Evolutionary conservation across 2,329 filamentous ascomycete species (phyloP).

Genomic region (Claviceps paspali): DNA sequence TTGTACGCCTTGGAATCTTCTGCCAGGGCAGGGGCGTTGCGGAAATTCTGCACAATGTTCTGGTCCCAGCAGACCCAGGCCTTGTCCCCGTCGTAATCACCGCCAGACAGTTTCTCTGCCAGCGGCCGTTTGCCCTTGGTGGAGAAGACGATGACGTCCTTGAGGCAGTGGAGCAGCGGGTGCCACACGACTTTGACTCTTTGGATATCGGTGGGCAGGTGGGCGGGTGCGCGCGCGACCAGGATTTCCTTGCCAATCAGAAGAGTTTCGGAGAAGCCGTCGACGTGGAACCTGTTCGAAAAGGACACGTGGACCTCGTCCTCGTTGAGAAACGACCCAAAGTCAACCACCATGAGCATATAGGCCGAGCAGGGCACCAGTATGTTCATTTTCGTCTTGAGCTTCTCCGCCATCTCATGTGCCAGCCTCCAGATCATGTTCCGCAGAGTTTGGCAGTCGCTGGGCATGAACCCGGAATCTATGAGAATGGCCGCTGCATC

Average conservation of each 20-base stretch:
- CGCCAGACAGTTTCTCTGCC: slow-evolving; percentile 58
- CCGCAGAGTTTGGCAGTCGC: slow-evolving; percentile 30
- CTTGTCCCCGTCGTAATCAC: slow-evolving; percentile 70
- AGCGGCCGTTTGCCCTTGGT: slow-evolving; percentile 44
- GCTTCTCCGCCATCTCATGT: slow-evolving; percentile 33
- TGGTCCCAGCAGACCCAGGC: slow-evolving; percentile 66
- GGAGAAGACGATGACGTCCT: slow-evolving; percentile 69
- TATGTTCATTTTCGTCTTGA: slow-evolving; percentile 44
- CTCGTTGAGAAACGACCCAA: slow-evolving; percentile 40
- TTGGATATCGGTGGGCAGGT: slow-evolving; percentile 59
- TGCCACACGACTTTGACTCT: slow-evolving; percentile 44
- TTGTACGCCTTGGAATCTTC: slow-evolving; percentile 26
- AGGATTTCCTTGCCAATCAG: slow-evolving; percentile 46
- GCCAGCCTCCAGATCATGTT: slow-evolving; percentile 32
- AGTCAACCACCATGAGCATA: slow-evolving; percentile 54
- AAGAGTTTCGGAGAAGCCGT: slow-evolving; percentile 35
- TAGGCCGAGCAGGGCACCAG: slow-evolving; percentile 45
- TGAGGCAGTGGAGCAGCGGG: slow-evolving; percentile 48
- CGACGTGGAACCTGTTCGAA: slow-evolving; percentile 44
- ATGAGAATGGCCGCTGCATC: slow-evolving; percentile 41
- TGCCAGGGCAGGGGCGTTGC: slow-evolving; percentile 30
- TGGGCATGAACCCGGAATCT: slow-evolving; percentile 43
- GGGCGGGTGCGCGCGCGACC: slow-evolving; percentile 53
- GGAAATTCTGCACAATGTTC: slow-evolving; percentile 49
- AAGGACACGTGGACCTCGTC: slow-evolving; percentile 56